Evolutionary conservation across 2,329 filamentous ascomycete genomes (phyloP), one percentile per base, ranked within the genome.

Genomic region (Ophiostoma montium): DNA sequence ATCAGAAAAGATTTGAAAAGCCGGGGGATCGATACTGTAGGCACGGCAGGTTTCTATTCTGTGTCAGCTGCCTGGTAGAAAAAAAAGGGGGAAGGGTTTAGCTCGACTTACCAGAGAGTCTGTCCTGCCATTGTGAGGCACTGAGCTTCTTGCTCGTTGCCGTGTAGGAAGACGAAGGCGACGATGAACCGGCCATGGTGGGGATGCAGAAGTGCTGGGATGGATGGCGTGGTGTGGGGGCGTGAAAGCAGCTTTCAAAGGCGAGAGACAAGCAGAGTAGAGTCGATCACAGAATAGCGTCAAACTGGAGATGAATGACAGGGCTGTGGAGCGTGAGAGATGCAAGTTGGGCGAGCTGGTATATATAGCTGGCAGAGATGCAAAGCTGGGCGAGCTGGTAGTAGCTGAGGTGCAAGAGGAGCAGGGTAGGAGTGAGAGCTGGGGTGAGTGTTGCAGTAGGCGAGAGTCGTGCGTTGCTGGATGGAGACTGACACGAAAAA

Each of bases 1-100:
- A 55, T 64, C 61, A 5, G 60, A 64, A 35, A 62, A 57, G 42
- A 63, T 56, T 50, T 63, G 59, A 51, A 61, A 63, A n/a, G 57
- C 52, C 18, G 61, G 58, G 7, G 55, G 53, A 8, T 55, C 54
- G 23, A 63, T 59, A 32, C 59, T 57, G 45, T 51, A 60, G 19
- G 59, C 58, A 16, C 52, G 54, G 55, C 63, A 65, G 18, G 59
- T 56, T 1, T 59, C 63, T 65, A 30, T 13, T 7, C 2, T 35
- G 35, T 18, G 23, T 42, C 16, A 42, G 39, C 21, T 30, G 11
- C 12, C 18, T 42, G 23, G 15, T n/a, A 11, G 15, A n/a, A 52
- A 21, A n/a, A 9, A 15, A 9, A 9, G 12, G 7, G 8, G 18
- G 13, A 3, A 11, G 10, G 21, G 7, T 16, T 19, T 32, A 33